Evolutionary conservation across 768 basidiomycete genomes (phyloP), one percentile per base, ranked within the genome.

Genomic region (Xerocomellus dryophilus): DNA sequence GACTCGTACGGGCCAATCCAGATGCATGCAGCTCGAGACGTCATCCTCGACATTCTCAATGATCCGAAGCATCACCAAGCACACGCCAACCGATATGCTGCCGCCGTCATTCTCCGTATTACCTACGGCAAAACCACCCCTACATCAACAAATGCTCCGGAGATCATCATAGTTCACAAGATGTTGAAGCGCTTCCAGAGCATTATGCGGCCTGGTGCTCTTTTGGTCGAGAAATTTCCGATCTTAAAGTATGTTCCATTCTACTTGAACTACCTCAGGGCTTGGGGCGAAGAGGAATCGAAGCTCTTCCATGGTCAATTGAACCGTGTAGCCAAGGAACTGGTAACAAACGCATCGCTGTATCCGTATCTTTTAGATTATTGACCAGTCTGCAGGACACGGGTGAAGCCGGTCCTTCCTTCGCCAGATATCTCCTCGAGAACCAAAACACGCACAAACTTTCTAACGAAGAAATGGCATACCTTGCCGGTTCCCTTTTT

Each of bases 401-500:
- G 5, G 72, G 64, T 14, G 46, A 55, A 18, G 60, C 62, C 21
- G 65, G 67, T 9, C 67, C 69, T n/a, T 74, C 80, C 18, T 86
- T 86, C 60, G 81, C 76, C 0, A 78, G 76, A 62, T 81, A 83
- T 55, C 76, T 86, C 27, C 69, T 85, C 2, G 79, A 84, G 57
- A 77, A 78, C 17, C 82, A 85, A 60, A 53, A 63, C 2, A 76
- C 80, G 43, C 77, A 82, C 43, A 79, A 76, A 11, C 75, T 85
- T 10, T 76, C 81, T 3, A 73, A 81, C 50, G 72, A 79, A 50
- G 84, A 86, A 61, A 76, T 78, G 25, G 79, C 84, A 0, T 86
- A 86, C 63, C 76, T 86, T 23, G 80, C 81, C 0, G 85, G 85
- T 0, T 76, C 78, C 36, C 80, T 86, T 68, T 86, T 83, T 54